Conservation (phyloP, 1,284 basidiomycete species). For the Inonotus hispidus region DNA sequence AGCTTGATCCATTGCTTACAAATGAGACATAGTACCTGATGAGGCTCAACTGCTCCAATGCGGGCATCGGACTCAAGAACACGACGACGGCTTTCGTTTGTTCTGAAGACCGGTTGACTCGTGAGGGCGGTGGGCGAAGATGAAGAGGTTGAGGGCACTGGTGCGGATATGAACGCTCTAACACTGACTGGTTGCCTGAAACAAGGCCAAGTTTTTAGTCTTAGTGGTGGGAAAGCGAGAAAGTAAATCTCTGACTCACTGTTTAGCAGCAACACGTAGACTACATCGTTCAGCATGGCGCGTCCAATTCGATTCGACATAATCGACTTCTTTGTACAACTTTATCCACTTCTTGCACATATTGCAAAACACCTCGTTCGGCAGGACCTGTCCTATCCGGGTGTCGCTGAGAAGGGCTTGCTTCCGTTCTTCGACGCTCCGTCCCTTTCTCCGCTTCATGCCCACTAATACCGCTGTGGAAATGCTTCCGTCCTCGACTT, state of each 20-base stretch:
- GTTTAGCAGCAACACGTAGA: background rate
- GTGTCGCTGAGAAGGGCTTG: slow-evolving; percentile 9
- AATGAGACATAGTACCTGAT: slow-evolving; percentile 48
- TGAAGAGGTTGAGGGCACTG: background rate
- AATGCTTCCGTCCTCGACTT: background rate
- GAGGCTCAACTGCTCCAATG: slow-evolving; percentile 41
- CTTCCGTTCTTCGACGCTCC: slow-evolving; percentile 8
- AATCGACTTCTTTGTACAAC: slow-evolving; percentile 15
- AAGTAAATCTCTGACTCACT: background rate
- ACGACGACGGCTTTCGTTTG: slow-evolving; percentile 23
- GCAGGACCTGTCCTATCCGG: slow-evolving; percentile 13
- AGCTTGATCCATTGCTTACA: slow-evolving; percentile 60
- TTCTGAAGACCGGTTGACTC: background rate
- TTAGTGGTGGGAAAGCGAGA: background rate
- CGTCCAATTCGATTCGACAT: slow-evolving; percentile 18
- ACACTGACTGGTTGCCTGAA: background rate
- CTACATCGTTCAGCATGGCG: slow-evolving; percentile 17
- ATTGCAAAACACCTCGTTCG: slow-evolving; percentile 16
- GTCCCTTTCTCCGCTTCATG: slow-evolving; percentile 15
- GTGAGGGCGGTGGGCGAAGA: background rate
- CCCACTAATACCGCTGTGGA: background rate
- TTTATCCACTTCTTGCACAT: slow-evolving; percentile 20
- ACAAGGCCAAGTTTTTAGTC: background rate
- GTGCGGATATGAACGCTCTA: background rate
- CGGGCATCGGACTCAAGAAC: slow-evolving; percentile 49